Base-by-base conservation (phyloP, 768 basidiomycete genomes). In the Asterophora lycoperdoides region DNA sequence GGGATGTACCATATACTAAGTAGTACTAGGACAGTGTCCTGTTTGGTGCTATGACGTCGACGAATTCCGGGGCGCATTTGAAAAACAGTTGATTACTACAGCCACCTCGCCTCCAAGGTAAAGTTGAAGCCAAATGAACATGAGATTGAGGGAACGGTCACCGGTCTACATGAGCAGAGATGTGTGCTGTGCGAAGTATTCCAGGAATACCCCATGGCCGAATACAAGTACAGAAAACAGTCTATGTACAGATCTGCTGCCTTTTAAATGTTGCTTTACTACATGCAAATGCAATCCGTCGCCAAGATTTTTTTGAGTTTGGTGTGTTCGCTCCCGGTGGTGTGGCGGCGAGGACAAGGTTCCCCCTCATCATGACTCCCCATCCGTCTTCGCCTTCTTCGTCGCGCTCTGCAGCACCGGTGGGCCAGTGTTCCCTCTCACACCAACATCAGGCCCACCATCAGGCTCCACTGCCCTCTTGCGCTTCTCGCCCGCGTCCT, bases 401-500 rank as follows among this genome's bases (percentile, higher is more conserved):
- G 23, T 6, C 23, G 66, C 64, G 41, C 65, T 64, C 48, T 71
- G 68, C 45, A 77, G 55, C 1, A 60, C 54, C 34, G 78, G 79
- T 9, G 88, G 88, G 3, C 81, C 83, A 28, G 68, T 72, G 7
- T 69, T 73, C 0, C 87, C 87, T 18, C 87, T 76, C 9, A 81
- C 64, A 8, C 87, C 87, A 20, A 75, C 72, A 56, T 84, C 79
- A 2, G 82, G 79, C 0, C 84, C 88, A 55, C 87, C 88, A 58
- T 89, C 88, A 1, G 86, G 87, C 60, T 89, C 88, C 0, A 86
- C 72, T 1, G 76, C 81, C 33, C 86, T 78, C 63, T 89, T 91
- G 51, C 88, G 72, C 70, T 91, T 91, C 55, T 85, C 85, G 23
- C 86, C 86, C 1, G 69, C 63, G 50, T 71, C 70, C 35, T 79